Evolutionary conservation across 2,329 filamentous ascomycete species (phyloP).

Genomic region (Alternaria ventricosa): DNA sequence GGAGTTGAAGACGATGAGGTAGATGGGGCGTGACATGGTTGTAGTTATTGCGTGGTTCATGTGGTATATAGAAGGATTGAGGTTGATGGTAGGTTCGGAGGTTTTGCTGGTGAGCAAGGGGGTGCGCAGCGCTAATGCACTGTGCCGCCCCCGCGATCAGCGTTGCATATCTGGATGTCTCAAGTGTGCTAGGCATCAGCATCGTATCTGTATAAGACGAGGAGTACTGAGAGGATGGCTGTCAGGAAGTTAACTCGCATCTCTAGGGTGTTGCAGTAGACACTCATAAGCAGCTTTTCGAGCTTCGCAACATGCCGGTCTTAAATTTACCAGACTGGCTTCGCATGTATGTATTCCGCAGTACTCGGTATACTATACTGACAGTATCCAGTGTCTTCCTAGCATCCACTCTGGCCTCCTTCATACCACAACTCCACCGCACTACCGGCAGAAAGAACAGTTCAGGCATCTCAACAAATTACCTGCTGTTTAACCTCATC

Average conservation of each 20-base stretch:
- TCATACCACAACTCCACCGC: neutral
- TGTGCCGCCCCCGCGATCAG: neutral
- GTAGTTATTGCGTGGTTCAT: too few relatives aligned
- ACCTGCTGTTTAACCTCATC: neutral
- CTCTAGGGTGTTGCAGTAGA: neutral
- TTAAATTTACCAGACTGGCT: neutral
- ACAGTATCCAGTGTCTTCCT: neutral
- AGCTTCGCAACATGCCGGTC: neutral
- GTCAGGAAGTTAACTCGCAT: too few relatives aligned
- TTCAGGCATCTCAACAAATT: neutral
- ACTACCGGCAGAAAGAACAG: neutral
- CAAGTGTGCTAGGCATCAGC: neutral
- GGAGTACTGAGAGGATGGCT: neutral
- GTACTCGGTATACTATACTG: neutral
- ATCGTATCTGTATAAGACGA: neutral
- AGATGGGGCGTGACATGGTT: slow-evolving; percentile 21
- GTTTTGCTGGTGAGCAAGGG: neutral
- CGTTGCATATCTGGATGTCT: neutral
- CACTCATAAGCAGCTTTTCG: neutral
- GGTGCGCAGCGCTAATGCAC: neutral
- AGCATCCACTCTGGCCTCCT: rapidly evolving
- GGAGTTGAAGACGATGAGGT: slow-evolving; percentile 27
- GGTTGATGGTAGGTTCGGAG: neutral
- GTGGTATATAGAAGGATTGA: neutral
- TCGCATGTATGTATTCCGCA: neutral